Conservation (phyloP, 2,329 filamentous ascomycete species). For the Xylariaceae sp. region DNA sequence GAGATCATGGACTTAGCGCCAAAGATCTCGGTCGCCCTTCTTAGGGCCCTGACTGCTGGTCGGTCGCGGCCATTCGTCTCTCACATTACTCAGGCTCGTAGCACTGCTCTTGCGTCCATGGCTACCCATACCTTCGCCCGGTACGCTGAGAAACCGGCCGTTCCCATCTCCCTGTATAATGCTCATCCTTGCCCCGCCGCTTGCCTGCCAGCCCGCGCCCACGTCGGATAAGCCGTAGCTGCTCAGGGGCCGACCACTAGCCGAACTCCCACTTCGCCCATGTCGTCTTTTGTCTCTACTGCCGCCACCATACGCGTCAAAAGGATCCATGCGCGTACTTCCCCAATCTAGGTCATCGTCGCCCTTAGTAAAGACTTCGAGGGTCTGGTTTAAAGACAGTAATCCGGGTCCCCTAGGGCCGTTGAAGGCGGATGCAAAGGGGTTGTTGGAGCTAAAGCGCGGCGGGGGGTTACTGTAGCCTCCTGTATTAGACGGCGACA, state of each 20-base stretch:
- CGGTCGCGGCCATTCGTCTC: slow-evolving; percentile 51
- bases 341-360: slow-evolving; percentile 65
- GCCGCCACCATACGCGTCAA: slow-evolving; percentile 31
- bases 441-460: slow-evolving; percentile 67
- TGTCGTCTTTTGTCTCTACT: slow-evolving; percentile 34
- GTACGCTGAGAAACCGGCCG: slow-evolving; percentile 60
- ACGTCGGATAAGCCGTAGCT: slow-evolving; percentile 64
- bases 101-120: slow-evolving; percentile 32
- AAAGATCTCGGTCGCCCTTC: slow-evolving; percentile 49
- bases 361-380: slow-evolving; percentile 66
- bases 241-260: slow-evolving; percentile 54
- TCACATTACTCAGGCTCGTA: slow-evolving; percentile 26
- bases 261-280: slow-evolving; percentile 36
- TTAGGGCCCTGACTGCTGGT: slow-evolving; percentile 51
- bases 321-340: slow-evolving; percentile 56
- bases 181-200: slow-evolving; percentile 58
- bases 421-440: slow-evolving; percentile 52
- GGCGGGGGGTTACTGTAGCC: slow-evolving; percentile 34
- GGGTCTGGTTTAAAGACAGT: slow-evolving; percentile 53
- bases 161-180: slow-evolving; percentile 56
- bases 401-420: slow-evolving; percentile 41
- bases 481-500: slow-evolving; percentile 35
- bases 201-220: slow-evolving; percentile 56
- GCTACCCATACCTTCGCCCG: slow-evolving; percentile 39
- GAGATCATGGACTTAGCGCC: slow-evolving; percentile 43